Evolutionary conservation across 176 grass and related monocot species (phyloP).

Genomic region (Rhipidocladum racemiflorum): DNA sequence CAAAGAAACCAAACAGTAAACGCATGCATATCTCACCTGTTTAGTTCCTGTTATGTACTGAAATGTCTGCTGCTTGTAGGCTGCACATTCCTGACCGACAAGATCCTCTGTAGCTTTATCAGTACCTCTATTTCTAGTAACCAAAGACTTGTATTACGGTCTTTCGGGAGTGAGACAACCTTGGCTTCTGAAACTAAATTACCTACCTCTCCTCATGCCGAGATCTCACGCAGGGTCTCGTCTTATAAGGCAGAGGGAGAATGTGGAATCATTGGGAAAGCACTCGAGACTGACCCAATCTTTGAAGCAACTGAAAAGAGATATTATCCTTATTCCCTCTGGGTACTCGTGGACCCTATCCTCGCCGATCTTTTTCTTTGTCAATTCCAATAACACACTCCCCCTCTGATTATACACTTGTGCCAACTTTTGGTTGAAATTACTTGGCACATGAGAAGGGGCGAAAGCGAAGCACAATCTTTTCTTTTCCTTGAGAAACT

Average conservation of each 20-base stretch:
- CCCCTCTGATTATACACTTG: constrained; percentile 47
- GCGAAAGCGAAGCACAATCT: constrained; percentile 47
- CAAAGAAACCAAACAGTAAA: constrained; percentile 17
- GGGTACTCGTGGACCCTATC: constrained; percentile 33
- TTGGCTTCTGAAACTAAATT: constrained; percentile 40
- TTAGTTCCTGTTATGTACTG: constrained; percentile 38
- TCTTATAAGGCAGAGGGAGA: constrained; percentile 51
- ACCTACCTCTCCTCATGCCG: constrained; percentile 12
- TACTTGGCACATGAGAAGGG: constrained; percentile 45
- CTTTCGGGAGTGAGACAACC: constrained; percentile 39
- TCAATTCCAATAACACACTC: constrained; percentile 43
- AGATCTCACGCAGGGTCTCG: constrained; percentile 16
- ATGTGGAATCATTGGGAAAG: constrained; percentile 61
- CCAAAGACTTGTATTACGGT: constrained; percentile 36
- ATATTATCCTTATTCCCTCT: constrained; percentile 90
- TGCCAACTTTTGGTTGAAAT: constrained; percentile 56
- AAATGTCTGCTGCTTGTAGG: constrained; percentile 40
- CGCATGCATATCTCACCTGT: constrained; percentile 24
- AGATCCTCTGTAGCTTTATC: constrained; percentile 38
- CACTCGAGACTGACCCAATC: constrained; percentile 54
- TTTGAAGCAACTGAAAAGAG: constrained; percentile 69
- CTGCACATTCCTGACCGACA: constrained; percentile 42
- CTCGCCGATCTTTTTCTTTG: constrained; percentile 47
- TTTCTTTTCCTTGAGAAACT: constrained; percentile 38
- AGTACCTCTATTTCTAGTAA: constrained; percentile 53